Evolutionary conservation across 129 eudicot species (phyloP).

Genomic region (Erigeron canadensis): DNA sequence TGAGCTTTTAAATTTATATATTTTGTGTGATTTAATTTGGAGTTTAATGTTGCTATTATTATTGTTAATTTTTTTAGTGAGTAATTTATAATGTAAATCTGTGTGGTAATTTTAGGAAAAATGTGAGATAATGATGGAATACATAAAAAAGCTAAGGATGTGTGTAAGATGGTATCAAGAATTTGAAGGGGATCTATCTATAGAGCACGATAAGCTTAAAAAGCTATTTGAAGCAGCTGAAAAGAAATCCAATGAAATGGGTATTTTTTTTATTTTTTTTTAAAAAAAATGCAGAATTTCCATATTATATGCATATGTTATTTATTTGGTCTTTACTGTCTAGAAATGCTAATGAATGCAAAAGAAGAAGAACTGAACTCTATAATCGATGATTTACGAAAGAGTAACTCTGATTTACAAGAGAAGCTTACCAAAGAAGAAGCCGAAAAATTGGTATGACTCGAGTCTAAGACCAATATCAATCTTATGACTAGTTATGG

Average conservation of each 20-base stretch:
- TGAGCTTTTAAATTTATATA: too few species aligned
- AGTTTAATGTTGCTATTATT: too few species aligned
- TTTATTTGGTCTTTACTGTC: constrained; percentile 2
- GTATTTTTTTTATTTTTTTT: constrained; percentile 35
- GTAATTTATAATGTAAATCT: background rate
- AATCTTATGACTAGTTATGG: background rate
- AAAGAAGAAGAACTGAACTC: constrained; percentile 87
- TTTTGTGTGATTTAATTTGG: too few species aligned
- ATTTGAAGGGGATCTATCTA: constrained; percentile 48
- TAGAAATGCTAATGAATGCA: constrained; percentile 65
- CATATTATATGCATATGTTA: background rate
- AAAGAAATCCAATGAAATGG: constrained; percentile 74
- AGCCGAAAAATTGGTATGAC: constrained; percentile 71
- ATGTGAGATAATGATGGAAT: constrained; percentile 74
- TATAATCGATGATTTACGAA: constrained; percentile 61
- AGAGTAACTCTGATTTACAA: constrained; percentile 45
- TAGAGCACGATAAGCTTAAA: constrained; percentile 67
- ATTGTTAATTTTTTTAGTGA: background rate
- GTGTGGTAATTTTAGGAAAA: constrained; percentile 56
- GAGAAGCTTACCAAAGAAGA: constrained; percentile 70
- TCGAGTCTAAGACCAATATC: background rate
- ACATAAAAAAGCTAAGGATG: constrained; percentile 65
- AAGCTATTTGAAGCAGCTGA: constrained; percentile 62
- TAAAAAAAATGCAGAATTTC: background rate
- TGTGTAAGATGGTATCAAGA: constrained; percentile 88